Base-by-base conservation (phyloP, 169 alveolate species). In the Neospora caninum region DNA sequence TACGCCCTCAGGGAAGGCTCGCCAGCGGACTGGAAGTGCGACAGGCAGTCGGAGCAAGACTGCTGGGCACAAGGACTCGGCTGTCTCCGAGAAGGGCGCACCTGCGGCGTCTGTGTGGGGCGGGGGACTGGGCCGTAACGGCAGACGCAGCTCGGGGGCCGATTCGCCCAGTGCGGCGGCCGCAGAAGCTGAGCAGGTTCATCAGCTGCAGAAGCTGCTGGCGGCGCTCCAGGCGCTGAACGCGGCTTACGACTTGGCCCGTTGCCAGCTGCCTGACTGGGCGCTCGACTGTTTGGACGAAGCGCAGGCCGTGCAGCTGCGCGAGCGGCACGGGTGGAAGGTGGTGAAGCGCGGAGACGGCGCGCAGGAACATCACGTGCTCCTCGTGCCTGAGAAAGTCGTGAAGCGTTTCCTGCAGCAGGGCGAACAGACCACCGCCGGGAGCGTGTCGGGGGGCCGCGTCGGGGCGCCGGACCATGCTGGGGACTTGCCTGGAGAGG, bases 151-250 rank as follows among this genome's bases (percentile, higher is more conserved):
- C 43, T 73, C 43, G 18, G 42, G 38, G 41, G 38, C 39, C 45
- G 84, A 73, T 20, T 73, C 25, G 45, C 49, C 27, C 39, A 73
- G 18, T 34, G 42, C 43, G 84, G 84, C 49, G 42, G 42, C 84
- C 84, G 89, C 31, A 18, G 89, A 82, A 39, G 4, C 31, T 0
- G 69, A 82, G 64, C 89, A 82, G 41, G 89, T 82, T 22, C 41
- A 25, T 13, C 89, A 41, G 64, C 89, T 82, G 89, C 89, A 41
- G 89, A 36, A 82, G 69, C 34, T 82, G 41, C 67, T 82, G 54
- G 89, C 89, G 54, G 89, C 89, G 2, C 41, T 82, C 18, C 38
- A 43, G 34, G 89, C 89, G 67, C 64, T 82, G 41, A 31, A 42
- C 89, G 89, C 64, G 25, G 7, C 69, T 20, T 82, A 82, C 36